These are phyloP conservation scores for Pseudozyma tsukubaensis DNA, from an alignment of 1,284 basidiomycete genomes.

Conservation along the genomic window DNA sequence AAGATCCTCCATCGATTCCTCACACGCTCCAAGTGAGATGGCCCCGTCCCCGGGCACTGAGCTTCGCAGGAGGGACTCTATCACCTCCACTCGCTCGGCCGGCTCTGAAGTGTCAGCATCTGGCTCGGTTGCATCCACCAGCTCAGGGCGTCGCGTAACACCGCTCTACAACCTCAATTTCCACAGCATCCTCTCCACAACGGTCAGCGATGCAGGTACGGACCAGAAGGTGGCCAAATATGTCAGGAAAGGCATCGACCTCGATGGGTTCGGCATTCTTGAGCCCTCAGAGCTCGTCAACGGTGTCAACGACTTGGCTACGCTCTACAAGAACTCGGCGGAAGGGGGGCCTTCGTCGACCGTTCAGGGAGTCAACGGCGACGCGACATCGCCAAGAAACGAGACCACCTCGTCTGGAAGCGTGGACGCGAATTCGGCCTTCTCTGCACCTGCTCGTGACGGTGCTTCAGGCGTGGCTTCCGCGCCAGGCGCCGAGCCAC, in stretches of 20 bases:
- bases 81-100: constrained; percentile 42
- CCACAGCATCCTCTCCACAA: constrained; percentile 91
- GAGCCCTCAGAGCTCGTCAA: constrained; percentile 62
- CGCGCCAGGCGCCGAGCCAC: constrained; percentile 37
- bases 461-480: constrained; percentile 4
- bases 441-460: constrained; percentile 29
- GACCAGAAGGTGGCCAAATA: constrained; percentile 94
- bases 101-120: constrained; percentile 39
- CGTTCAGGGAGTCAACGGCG: constrained; percentile 11
- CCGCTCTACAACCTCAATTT: constrained; percentile 93
- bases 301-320: constrained; percentile 53
- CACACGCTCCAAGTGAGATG: constrained; percentile 16
- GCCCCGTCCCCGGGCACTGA: constrained; percentile 11
- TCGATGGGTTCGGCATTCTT: constrained; percentile 68
- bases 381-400: constrained; percentile 19
- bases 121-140: constrained; percentile 37
- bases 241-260: constrained; percentile 76
- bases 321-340: constrained; percentile 19
- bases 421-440: constrained; percentile 27
- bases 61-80: constrained; percentile 47
- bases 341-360: constrained; percentile 11
- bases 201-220: constrained; percentile 89
- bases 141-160: constrained; percentile 77
- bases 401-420: constrained; percentile 28
- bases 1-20: constrained; percentile 37